Evolutionary conservation across 768 basidiomycete species (phyloP), one percentile per base, ranked within the genome.

Genomic region (Clavulina sp.): DNA sequence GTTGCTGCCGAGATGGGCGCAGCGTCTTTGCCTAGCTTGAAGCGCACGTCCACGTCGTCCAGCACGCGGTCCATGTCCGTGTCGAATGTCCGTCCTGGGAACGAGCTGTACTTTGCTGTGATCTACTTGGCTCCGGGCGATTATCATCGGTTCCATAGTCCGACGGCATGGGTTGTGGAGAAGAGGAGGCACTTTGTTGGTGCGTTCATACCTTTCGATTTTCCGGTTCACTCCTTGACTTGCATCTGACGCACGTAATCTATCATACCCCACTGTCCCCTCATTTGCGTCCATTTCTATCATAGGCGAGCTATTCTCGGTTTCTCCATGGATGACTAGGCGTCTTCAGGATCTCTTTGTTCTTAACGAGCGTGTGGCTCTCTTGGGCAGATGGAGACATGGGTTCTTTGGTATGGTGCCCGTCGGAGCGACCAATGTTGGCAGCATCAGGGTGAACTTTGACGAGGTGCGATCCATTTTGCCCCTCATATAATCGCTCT

Each of bases 71-170:
- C 48, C 66, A 65, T 55, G 67, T 73, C 71, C 18, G 69, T 71
- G 49, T 69, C 70, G 5, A 69, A 68, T 36, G 69, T 81, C 41
- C 75, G 76, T 56, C 75, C 80, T 2, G 88, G 86, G 13, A 82
- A 96, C 61, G 73, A 78, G 18, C 76, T 97, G 23, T 95, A 78
- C 68, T 99, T 96, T 65, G 69, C 83, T 23, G 95, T 99, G 58
- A 83, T 99, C 54, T 99, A 97, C 68, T 83, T 99, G 51, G 95
- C 93, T 0, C 95, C 95, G 1, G 93, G 95, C 1, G 95, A 99
- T 62, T 97, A 97, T 65, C 93, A 99, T 61, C 78, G 93, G 16
- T 99, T 95, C 75, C 95, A 99, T 65, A 83, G 80, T 48, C 93
- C 95, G 1, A 80, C 89, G 0, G 79, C 85, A 4, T 97, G 95